Evolutionary conservation across 2,329 filamentous ascomycete genomes (phyloP).

Genomic region (Colletotrichum tropicale): DNA sequence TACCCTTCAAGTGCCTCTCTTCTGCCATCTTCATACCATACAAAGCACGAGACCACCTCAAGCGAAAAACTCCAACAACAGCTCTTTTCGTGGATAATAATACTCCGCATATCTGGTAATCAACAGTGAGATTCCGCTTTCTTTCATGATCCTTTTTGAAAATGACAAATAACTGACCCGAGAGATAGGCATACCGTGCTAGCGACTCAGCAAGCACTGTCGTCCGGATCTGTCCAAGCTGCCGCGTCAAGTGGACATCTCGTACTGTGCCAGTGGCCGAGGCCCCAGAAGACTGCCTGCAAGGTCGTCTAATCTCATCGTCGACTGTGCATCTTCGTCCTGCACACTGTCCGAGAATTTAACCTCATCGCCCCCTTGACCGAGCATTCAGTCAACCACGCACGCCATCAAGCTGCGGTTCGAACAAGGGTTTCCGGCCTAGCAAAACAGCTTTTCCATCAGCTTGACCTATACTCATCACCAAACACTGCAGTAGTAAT

Average conservation of each 20-base stretch:
- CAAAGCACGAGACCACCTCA: background rate
- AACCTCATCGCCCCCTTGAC: conserved; percentile 16
- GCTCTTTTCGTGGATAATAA: background rate
- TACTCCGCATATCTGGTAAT: background rate
- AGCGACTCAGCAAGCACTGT: conserved; percentile 6
- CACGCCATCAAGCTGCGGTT: background rate
- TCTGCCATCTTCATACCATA: conserved; percentile 9
- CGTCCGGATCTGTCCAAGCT: background rate
- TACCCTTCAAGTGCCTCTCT: background rate
- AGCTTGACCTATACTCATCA: background rate
- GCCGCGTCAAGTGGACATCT: background rate
- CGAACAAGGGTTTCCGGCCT: background rate
- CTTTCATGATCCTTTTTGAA: background rate
- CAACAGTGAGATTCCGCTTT: background rate
- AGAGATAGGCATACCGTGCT: conserved; percentile 1
- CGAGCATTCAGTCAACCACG: background rate
- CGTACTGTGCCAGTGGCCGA: background rate
- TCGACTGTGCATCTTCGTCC: background rate
- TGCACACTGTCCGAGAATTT: conserved; percentile 20
- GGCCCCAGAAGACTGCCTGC: background rate
- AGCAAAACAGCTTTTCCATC: background rate
- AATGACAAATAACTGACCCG: background rate
- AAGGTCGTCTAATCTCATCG: background rate
- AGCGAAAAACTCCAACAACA: background rate
- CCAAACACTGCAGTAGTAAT: conserved; percentile 27